Evolutionary conservation across 75 land plant species (phyloP), one percentile per base, ranked within the genome.

Genomic region (Picea sitchensis): DNA sequence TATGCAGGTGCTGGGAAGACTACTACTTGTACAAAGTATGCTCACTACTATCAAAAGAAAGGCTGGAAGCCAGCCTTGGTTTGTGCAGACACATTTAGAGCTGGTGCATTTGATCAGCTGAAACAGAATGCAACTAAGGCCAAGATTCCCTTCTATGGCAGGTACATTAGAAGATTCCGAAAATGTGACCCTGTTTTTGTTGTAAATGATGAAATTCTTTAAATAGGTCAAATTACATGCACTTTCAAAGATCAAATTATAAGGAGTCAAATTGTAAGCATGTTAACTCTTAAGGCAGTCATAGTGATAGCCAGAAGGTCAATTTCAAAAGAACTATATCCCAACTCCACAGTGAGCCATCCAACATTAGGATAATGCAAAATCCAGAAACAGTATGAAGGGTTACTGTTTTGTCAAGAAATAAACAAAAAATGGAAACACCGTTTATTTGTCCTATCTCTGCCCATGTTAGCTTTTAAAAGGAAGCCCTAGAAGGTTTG

Each of bases 101-200:
- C 99, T 87, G 99, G 99, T 86, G 99, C 99, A 63, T 97, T 95
- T 89, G 99, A 97, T 85, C 99, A 97, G 82, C 84, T 97, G 79
- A 97, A 97, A 83, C 99, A 97, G 80, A 97, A 97, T 88, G 99
- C 99, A 11, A 97, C 99, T 11, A 97, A 97, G 84, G 94, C 96
- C n/a, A 97, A 97, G 59, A 97, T 97, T 82, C 99, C 99, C 17
- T 97, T 95, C 68, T 97, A 95, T 82, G 99, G 99, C 86, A 97
- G 99, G 99, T 97, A 47, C 51, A 34, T 69, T 41, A 51, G 51
- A 14, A 41, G 18, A 69, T 69, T 36, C 51, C 23, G 13, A 36
- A 47, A 69, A 36, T 69, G 51, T 69, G 47, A 18, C 47, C 31
- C 11, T 69, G 12, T n/a, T 69, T 69, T 69, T 36, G 23, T 69